Base-by-base conservation (phyloP, 495 filamentous ascomycete species). In the Tirmania nivea region DNA sequence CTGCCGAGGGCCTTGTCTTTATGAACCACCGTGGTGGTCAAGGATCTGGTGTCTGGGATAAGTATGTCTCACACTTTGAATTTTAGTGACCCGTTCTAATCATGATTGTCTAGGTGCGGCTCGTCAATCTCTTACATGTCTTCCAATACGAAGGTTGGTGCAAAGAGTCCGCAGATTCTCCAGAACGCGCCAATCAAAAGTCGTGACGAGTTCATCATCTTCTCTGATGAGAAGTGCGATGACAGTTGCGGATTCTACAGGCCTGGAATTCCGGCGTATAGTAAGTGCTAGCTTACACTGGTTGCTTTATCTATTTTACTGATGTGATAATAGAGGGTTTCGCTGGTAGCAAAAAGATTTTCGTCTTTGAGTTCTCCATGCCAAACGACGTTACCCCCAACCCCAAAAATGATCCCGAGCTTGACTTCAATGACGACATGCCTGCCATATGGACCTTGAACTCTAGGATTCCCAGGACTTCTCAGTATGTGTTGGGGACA, bases 361-460 rank as follows among this genome's bases (percentile, higher is more conserved):
- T 84, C 68, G 64, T 83, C 31, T 66, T 79, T 34, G 77, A 84
- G 51, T 84, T 83, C 64, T 60, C 64, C 14, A 84, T 85, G 80
- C 82, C 83, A 0, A 51, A 63, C 31, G 66, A 75, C 56, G 68
- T 65, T 56, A 58, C 63, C 34, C 63, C 61, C 8, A 66, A 68
- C 39, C 55, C 57, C 10, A 65, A 62, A 31, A 73, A 78, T 56
- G 66, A 53, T 34, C 70, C 82, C 63, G 75, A 77, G 73, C 79
- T 79, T 3, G 71, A 79, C 8, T 65, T 63, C 35, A 73, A 78
- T 56, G 66, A 53, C 35, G 70, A 83, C 63, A 76, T 77, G 73
- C 79, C 79, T 3, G 71, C 79, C 7, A 73, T 77, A 61, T 85
- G 83, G 83, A 64, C 78, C 31, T 70, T 85, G 31, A 86, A 86